Evolutionary conservation across 805 yeast genomes (phyloP), one percentile per base, ranked within the genome.

Genomic region (Saturnispora sekii): DNA sequence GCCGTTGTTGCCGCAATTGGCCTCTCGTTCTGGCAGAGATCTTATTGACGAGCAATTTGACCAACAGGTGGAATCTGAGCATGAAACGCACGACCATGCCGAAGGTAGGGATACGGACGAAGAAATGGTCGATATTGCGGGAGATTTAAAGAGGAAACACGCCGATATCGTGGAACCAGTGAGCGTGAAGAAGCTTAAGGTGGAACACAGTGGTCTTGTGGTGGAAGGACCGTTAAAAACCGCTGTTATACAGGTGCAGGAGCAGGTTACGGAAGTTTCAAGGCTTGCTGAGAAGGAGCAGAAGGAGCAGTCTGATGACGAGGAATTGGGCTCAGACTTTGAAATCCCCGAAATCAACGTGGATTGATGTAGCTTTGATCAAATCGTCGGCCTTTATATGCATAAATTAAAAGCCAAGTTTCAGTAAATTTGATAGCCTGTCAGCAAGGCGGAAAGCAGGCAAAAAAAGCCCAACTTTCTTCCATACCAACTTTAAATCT

Each of bases 1-100:
- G 53, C 95, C 96, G 3, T 37, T 61, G n/a, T 44, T 62, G 11
- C 55, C 63, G 10, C 48, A 41, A 26, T 45, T 48, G 14, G 41
- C 37, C n/a, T 32, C 35, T 32, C 6, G 17, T 10, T 33, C 41
- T 28, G 30, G 41, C 36, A 49, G 53, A 35, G 39, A 33, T 7
- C 36, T 28, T n/a, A 40, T 38, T 32, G 9, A 18, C 9, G 36
- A 40, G 18, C 32, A 42, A 12, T 21, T 21, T 21, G 39, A 37
- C 16, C 28, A 21, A 0, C 21, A 18, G 9, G 45, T 37, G 10
- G 48, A 45, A 36, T 32, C 26, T 4, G 49, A 48, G 16, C 48
- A 48, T 17, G 54, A 51, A 28, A 55, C 55, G 18, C 48, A 35
- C 26, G 53, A 43, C 3, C 53, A 50, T 38, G 51, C 46, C 7